A percentile compares a stretch with the other conserved stretches of the same genome.
Evolutionary conservation across 768 basidiomycete species (phyloP).

Genomic region (Russula foetens): DNA sequence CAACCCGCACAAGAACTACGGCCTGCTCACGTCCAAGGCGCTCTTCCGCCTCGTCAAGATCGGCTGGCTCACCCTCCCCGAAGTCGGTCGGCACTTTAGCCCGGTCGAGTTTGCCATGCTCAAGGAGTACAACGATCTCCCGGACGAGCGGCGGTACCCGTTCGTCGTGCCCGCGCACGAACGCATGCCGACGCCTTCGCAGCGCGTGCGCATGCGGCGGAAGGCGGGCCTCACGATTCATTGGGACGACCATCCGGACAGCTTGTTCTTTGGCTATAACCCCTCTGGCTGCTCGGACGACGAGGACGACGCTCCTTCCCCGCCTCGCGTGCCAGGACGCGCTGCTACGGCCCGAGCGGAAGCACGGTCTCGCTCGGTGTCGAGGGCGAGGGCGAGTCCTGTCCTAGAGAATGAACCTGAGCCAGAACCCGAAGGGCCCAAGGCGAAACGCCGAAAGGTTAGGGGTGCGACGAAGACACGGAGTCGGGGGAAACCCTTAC

Average conservation of each 20-base stretch:
- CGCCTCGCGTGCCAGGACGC: neutral
- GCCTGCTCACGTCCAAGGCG: conserved; percentile 18
- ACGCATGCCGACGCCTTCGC: conserved; percentile 22
- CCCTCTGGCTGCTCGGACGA: conserved; percentile 2
- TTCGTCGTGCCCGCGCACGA: conserved; percentile 14
- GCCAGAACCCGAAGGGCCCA: too few species aligned
- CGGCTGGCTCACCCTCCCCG: conserved; percentile 24
- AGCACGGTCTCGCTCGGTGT: too few species aligned
- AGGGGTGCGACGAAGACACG: too few species aligned
- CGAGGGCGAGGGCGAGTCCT: too few species aligned
- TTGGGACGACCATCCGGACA: conserved; percentile 21
- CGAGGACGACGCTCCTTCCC: neutral
- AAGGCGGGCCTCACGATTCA: conserved; percentile 3
- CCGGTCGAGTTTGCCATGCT: conserved; percentile 19
- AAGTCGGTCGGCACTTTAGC: conserved; percentile 22
- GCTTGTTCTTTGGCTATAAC: conserved; percentile 19
- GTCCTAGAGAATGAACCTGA: too few species aligned
- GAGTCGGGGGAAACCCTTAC: too few species aligned
- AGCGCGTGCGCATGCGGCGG: conserved; percentile 20
- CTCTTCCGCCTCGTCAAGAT: conserved; percentile 24
- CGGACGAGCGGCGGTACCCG: conserved; percentile 21
- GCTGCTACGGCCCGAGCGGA: neutral
- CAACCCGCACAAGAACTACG: conserved; percentile 1
- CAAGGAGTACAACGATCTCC: conserved; percentile 20
- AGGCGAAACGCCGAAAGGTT: too few species aligned